Evolutionary conservation across 139 green algal species (phyloP), one percentile per base, ranked within the genome.

Genomic region (Trebouxia sp.): DNA sequence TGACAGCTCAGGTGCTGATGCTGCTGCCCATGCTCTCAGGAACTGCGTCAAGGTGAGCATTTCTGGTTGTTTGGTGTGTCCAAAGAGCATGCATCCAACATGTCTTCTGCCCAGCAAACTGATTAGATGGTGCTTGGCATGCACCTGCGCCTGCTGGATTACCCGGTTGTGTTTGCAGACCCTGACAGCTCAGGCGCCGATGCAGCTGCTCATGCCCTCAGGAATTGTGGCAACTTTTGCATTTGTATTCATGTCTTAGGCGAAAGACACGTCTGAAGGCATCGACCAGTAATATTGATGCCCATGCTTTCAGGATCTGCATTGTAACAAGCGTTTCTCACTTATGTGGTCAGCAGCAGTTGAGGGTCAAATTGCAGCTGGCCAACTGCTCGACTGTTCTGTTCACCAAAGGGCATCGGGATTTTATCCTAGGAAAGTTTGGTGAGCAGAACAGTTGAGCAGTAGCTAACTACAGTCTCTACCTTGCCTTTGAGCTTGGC

Each of bases 91-190:
- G n/a, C n/a, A n/a, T n/a, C n/a, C n/a, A n/a, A n/a, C n/a, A n/a
- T n/a, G n/a, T n/a, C n/a, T n/a, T n/a, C n/a, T n/a, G n/a, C n/a
- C n/a, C n/a, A n/a, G n/a, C n/a, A n/a, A n/a, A n/a, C n/a, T n/a
- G n/a, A n/a, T n/a, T n/a, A n/a, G n/a, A n/a, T 85, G 51, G 32
- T 70, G 39, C 89, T 99, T 55, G 97, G 99, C 92, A 97, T 95
- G 83, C 85, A 95, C 79, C 92, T 99, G 69, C 94, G 92, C 77
- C 90, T 99, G 86, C 88, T 99, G 43, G 97, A 99, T 88, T 95
- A 83, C 5, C 97, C 97, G 1, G 97, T 97, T 28, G 90, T 95
- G 47, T 97, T 93, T 84, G 79, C 89, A 8, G 56, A 38, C 67
- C 82, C 10, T 1, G 67, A 39, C 24, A 30, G 39, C 65, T 83